phyloP scores from a whole-genome alignment of 495 filamentous ascomycete genomes.

The Monascus purpureus region DNA sequence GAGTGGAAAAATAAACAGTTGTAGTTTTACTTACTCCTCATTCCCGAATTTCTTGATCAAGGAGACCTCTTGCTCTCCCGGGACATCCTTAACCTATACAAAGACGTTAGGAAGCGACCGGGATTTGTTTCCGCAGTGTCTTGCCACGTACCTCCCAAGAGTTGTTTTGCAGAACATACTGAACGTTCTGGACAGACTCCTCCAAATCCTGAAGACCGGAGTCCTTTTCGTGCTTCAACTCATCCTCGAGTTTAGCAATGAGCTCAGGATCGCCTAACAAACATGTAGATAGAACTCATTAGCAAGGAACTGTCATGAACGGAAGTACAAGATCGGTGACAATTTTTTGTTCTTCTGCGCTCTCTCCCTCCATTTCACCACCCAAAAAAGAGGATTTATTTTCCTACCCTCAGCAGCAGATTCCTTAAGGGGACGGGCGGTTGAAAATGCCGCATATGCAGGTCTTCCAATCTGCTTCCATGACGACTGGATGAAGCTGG shows the following conservation, averaged over 20 bases:
- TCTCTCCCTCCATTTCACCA: no score
- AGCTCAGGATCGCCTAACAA: conserved; percentile 32
- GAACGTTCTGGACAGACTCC: conserved; percentile 56
- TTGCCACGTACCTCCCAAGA: conserved; percentile 46
- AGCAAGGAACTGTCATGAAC: no score
- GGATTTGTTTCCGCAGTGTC: background rate
- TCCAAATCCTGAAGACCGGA: conserved; percentile 24
- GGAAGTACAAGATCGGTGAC: no score
- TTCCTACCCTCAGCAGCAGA: conserved; percentile 43
- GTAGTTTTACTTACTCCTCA: conserved; percentile 52
- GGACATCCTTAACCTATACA: conserved; percentile 48
- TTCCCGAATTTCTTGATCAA: conserved; percentile 72
- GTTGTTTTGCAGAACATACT: conserved; percentile 64
- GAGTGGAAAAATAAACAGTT: background rate
- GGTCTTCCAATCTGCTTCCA: conserved; percentile 38
- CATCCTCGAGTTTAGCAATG: conserved; percentile 33
- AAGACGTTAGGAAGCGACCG: background rate
- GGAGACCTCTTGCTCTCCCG: conserved; percentile 75
- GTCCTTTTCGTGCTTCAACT: conserved; percentile 32
- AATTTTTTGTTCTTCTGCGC: no score
- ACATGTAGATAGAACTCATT: conserved; percentile 1
- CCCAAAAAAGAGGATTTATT: no score
- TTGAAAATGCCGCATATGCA: conserved; percentile 59
- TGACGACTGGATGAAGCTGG: conserved; percentile 32
- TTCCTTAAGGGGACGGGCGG: conserved; percentile 41